Base-by-base conservation (phyloP, 805 yeast genomes). In the Metschnikowia kofuensis region DNA sequence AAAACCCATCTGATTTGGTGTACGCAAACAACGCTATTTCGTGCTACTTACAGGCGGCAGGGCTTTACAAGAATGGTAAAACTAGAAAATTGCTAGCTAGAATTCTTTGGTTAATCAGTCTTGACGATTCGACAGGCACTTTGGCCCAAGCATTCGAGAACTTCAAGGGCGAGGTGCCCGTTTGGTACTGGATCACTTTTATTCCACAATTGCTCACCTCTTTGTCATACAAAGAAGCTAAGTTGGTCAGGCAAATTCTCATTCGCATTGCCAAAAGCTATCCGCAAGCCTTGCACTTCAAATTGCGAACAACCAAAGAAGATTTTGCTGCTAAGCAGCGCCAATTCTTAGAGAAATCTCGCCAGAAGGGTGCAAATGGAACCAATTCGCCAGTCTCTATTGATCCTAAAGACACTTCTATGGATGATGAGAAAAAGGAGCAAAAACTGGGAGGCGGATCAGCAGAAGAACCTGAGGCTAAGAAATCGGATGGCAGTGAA, bases 151-250 rank as follows among this genome's bases (percentile, higher is more conserved):
- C 97, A 0, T 92, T 92, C 67, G 96, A 90, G 48, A 83, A 87
- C 43, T 94, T 89, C 65, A 81, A 91, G 53, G 97, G 98, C 16
- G 99, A 95, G 55, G 89, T 89, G 38, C 99, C 99, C 5, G 96
- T 92, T 2, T 94, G 99, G 99, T 92, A 92, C 66, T 94, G 98
- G 98, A 89, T 94, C 40, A 89, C 98, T 0, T 94, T 87, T 61
- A 90, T 94, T 56, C 99, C 99, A 2, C 99, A 95, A 67, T 74
- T 94, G 51, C 74, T 94, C 57, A 85, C 97, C 0, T 85, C 96
- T 0, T 74, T 94, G 51, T 88, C 97, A 1, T 96, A 90, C 58
- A 86, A 83, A 58, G 98, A 94, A 64, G 98, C 97, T 0, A 79
- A 82, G 48, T 76, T 90, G 65, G 97, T 92, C 2, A 84, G 96